Evolutionary conservation across 257 asterid genomes (phyloP).

Genomic region (Echites panduratus): DNA sequence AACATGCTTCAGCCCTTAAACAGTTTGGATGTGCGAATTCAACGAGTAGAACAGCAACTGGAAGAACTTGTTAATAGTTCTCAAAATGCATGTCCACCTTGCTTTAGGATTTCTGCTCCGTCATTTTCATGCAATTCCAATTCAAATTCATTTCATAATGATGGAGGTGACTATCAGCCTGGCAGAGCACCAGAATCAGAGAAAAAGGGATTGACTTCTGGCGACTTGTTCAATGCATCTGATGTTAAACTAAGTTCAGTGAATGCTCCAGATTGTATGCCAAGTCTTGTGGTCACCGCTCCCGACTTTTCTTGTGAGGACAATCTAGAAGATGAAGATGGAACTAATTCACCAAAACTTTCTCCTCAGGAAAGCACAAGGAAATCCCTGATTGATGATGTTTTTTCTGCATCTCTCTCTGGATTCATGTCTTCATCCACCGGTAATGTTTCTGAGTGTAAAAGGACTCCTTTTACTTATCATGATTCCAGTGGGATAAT

Average conservation of each 20-base stretch:
- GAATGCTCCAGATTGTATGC: constrained; percentile 27
- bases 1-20: constrained; percentile 76
- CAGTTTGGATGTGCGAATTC: constrained; percentile 76
- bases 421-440: constrained; percentile 44
- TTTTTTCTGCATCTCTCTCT: constrained; percentile 82
- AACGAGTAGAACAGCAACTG: constrained; percentile 65
- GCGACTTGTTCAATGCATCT: constrained; percentile 26
- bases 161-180: constrained; percentile 35
- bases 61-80: constrained; percentile 51
- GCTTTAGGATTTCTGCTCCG: constrained; percentile 67
- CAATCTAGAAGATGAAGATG: constrained; percentile 37
- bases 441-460: constrained; percentile 10
- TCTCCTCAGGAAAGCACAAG: constrained; percentile 35
- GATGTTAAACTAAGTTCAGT: constrained; percentile 22
- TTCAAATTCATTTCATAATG: constrained; percentile 47
- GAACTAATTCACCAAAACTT: constrained; percentile 22
- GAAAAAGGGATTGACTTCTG: constrained; percentile 34
- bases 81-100: constrained; percentile 29
- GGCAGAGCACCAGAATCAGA: constrained; percentile 36
- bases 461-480: constrained; percentile 2
- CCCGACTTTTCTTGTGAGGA: constrained; percentile 73
- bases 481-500: constrained; percentile 4
- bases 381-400: constrained; percentile 56
- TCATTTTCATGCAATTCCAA: constrained; percentile 63
- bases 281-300: constrained; percentile 58